Base-by-base conservation (phyloP, 1,139 yeast genomes). In the Yarrowia galli region DNA sequence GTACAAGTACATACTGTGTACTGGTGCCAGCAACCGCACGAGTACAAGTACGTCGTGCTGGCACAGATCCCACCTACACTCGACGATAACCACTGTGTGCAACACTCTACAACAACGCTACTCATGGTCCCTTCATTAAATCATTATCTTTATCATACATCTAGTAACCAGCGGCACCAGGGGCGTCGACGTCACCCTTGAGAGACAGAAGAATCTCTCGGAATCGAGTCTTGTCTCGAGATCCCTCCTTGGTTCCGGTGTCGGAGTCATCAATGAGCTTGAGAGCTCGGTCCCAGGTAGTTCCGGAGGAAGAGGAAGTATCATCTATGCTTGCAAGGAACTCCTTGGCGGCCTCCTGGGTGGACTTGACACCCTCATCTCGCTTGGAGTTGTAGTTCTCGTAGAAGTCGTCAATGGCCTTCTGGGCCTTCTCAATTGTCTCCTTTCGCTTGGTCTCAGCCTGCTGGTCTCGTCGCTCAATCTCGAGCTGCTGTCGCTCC, bases 371-470 rank as follows among this genome's bases (percentile, higher is more conserved):
- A 68, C 87, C 86, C 72, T 85, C 85, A 68, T 92, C 96, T 79
- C 88, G 91, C 81, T 95, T 95, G 75, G 84, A 82, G 80, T 92
- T 92, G 83, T 96, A 96, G 76, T 89, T 89, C 73, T 92, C 97
- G 79, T 96, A 96, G 79, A 95, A 95, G 73, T 91, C 97, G 77
- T 95, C 98, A 75, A 93, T 88, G 67, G 95, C 88, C 76, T 87
- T 87, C 75, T 88, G 86, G n/a, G 99, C 99, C 71, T 89, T 88
- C 65, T 85, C 84, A 68, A 89, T 84, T 69, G 92, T 84, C 70
- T 89, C 93, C 60, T 83, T 82, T 77, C 90, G 87, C 76, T 87
- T 91, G 72, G 85, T 82, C 22, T 81, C 81, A 73, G 91, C 89
- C 71, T 86, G 86, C 72, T 85, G 88, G 76, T 96, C 99, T 77